Evolutionary conservation across 208 protist species (phyloP).

Genomic region (Giardia duodenalis): DNA sequence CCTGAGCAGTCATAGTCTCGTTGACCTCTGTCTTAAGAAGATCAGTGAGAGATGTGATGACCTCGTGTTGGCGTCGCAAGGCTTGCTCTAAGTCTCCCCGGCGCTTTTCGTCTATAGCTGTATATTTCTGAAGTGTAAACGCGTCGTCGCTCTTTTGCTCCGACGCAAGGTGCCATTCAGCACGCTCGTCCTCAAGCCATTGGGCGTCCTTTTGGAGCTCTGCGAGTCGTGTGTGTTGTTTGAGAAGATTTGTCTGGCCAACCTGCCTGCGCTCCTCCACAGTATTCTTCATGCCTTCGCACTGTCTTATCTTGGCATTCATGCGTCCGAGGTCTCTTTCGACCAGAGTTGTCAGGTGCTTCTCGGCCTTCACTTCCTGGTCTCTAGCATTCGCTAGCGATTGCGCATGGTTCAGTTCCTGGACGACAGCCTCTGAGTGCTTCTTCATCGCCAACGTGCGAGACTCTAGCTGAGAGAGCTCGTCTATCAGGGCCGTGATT

Average conservation of each 20-base stretch:
- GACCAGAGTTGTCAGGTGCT: neutral
- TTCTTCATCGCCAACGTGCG: neutral
- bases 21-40: neutral
- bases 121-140: constrained; percentile 20
- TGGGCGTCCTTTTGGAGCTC: neutral
- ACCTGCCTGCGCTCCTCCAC: neutral
- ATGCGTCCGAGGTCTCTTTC: constrained; percentile 22
- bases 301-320: neutral
- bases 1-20: constrained; percentile 1
- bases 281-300: no score
- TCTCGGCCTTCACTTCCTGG: neutral
- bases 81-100: neutral
- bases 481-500: neutral
- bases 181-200: constrained; percentile 10
- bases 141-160: constrained; percentile 13
- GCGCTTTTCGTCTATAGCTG: constrained; percentile 15
- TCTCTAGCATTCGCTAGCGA: neutral
- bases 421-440: neutral
- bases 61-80: neutral
- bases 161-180: constrained; percentile 21
- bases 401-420: constrained; percentile 7
- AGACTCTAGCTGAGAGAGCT: neutral
- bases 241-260: neutral
- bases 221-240: neutral
- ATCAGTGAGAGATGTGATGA: neutral